Evolutionary conservation across 805 yeast species (phyloP).

Genomic region (Lachancea cidri): DNA sequence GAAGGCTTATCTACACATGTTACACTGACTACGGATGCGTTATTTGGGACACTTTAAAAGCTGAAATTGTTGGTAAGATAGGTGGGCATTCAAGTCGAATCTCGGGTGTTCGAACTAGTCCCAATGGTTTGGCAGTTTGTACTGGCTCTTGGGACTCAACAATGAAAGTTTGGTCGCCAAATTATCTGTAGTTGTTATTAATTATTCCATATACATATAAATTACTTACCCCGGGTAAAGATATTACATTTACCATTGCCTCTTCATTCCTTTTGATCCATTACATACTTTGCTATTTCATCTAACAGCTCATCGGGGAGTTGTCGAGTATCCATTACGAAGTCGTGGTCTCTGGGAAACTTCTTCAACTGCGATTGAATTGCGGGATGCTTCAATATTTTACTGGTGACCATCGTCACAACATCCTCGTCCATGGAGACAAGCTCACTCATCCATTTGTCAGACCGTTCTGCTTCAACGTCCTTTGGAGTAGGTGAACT

Average conservation of each 20-base stretch:
- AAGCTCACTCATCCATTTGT: constrained; percentile 12
- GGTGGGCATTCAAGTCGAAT: constrained; percentile 62
- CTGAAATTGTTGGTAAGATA: constrained; percentile 57
- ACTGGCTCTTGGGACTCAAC: constrained; percentile 82
- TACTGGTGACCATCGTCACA: constrained; percentile 21
- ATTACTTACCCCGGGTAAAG: background rate
- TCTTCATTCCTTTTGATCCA: background rate
- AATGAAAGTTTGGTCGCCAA: constrained; percentile 59
- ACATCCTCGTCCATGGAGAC: constrained; percentile 22
- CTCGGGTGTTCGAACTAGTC: constrained; percentile 58
- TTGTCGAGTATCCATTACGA: constrained; percentile 22
- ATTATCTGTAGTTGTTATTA: constrained; percentile 18
- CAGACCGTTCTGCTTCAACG: constrained; percentile 30
- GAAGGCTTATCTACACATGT: constrained; percentile 68
- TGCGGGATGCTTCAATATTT: constrained; percentile 23
- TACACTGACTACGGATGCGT: constrained; percentile 72
- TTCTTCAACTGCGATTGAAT: constrained; percentile 18
- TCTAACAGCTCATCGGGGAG: constrained; percentile 22
- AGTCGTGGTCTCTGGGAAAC: constrained; percentile 18
- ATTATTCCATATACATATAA: too few relatives aligned
- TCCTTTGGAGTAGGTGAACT: constrained; percentile 33
- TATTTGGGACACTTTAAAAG: constrained; percentile 71
- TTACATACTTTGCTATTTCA: constrained; percentile 10
- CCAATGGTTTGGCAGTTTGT: constrained; percentile 70
- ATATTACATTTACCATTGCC: background rate